Percentiles rank a stretch among this genome's conserved stretches.
These are phyloP conservation scores for Castanea crenata DNA, from an alignment of 306 rosid species.

Conservation along the genomic window DNA sequence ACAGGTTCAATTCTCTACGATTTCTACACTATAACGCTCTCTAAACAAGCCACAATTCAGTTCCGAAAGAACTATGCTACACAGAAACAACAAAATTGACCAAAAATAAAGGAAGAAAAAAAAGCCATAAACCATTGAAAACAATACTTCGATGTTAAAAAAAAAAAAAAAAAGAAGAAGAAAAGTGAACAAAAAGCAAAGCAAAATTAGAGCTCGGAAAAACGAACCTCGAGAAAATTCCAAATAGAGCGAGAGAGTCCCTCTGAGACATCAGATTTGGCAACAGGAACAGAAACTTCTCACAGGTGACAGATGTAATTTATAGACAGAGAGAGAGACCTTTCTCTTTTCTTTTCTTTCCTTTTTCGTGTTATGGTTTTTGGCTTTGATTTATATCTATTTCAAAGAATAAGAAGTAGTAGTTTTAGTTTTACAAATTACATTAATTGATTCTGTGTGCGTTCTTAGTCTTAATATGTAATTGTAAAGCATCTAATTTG, in stretches of 20 bases:
- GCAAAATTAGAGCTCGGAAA: conserved; percentile 5
- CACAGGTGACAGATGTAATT: not conserved
- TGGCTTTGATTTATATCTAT: not conserved
- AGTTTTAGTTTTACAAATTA: too few species aligned
- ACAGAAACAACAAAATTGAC: not conserved
- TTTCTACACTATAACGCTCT: not conserved
- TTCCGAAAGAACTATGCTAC: conserved; percentile 12
- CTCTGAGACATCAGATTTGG: conserved; percentile 10
- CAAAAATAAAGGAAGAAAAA: not conserved
- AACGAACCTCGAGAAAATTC: conserved; percentile 35
- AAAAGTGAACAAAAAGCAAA: not conserved
- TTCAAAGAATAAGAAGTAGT: too few species aligned
- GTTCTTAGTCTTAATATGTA: too few species aligned
- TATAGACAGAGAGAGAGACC: conserved; percentile 10
- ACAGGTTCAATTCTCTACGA: not conserved
- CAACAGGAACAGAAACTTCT: conserved; percentile 27
- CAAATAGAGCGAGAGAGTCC: not conserved
- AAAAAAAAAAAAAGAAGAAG: not conserved
- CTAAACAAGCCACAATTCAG: conserved; percentile 8
- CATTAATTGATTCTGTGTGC: too few species aligned
- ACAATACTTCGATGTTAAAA: conserved; percentile 5
- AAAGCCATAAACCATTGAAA: not conserved
- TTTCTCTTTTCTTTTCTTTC: not conserved
- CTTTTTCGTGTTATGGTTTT: not conserved
- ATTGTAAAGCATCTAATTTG: too few species aligned